Evolutionary conservation across 495 filamentous ascomycete genomes (phyloP), one percentile per base, ranked within the genome.

Genomic region (Aspergillus sparsus): DNA sequence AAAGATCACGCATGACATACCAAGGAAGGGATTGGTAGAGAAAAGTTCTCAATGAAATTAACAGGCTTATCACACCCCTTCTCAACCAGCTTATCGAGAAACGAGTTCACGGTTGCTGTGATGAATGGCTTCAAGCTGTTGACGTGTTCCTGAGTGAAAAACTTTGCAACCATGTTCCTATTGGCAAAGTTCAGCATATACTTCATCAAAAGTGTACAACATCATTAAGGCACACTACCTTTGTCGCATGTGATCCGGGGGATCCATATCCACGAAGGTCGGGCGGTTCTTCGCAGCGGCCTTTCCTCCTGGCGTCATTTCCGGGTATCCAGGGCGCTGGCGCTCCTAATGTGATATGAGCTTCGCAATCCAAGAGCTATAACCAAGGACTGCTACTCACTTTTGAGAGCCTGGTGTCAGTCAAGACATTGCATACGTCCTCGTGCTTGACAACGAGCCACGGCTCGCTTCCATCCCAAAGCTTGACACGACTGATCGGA

Each of bases 181-280:
- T 7, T 10, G 21, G 21, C 47, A 49, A 27, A 10, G 16, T 27
- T 27, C 21, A 27, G 21, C 21, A 27, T 27, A 49, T 49, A 47
- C 21, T 47, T 47, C 35, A 55, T 37, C 33, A 55, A 27, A 1
- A 27, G 21, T 27, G 21, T 36, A 39, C 7, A 32, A 13, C 18
- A 51, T 7, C 16, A 7, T 32, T 32, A 21, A 8, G 35, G 12
- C 4, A 12, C 16, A 27, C 4, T 41, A 55, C 52, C 52, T 55
- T 15, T 55, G 52, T 15, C 52, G 52, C 52, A 55, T 55, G 49
- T 57, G 54, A 32, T 57, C 54, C 11, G 41, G 41, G 6, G 41
- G 11, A 57, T 57, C 42, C 54, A 57, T 57, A 47, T 57, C 41
- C 4, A 57, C 54, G 41, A 49, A 57, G 7, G 54, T 57, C 42